phyloP scores from a whole-genome alignment of 768 basidiomycete species.

The Rossbeevera mucosa region DNA sequence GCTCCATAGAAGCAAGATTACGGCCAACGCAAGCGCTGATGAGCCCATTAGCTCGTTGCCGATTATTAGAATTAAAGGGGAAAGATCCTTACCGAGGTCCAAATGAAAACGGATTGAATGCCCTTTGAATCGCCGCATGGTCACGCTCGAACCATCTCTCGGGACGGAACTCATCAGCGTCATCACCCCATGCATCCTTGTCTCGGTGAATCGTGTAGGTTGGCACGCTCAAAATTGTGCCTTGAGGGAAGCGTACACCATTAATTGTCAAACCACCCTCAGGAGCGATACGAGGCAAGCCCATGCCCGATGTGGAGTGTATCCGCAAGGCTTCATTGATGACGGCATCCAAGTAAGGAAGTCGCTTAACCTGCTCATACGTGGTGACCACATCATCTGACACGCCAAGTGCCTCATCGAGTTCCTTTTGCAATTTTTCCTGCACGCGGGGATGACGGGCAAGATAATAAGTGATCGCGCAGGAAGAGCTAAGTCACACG shows the following conservation, averaged over 20 bases:
- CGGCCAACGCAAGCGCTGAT: conserved; percentile 77
- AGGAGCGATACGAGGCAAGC: conserved; percentile 76
- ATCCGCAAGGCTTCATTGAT: conserved; percentile 83
- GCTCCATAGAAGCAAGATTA: conserved; percentile 75
- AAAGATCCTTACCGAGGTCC: conserved; percentile 58
- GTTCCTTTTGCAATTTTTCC: conserved; percentile 69
- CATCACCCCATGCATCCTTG: conserved; percentile 67
- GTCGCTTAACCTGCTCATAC: conserved; percentile 63
- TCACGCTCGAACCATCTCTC: conserved; percentile 84
- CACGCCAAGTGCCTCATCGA: conserved; percentile 54
- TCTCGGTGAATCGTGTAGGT: conserved; percentile 82
- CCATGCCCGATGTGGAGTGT: conserved; percentile 80
- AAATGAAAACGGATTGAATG: conserved; percentile 83
- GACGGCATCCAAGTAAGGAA: conserved; percentile 80
- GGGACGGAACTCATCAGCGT: conserved; percentile 68
- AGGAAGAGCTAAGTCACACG: conserved; percentile 60
- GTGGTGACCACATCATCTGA: conserved; percentile 59
- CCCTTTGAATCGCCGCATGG: conserved; percentile 53
- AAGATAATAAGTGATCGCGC: conserved; percentile 84
- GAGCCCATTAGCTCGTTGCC: conserved; percentile 2
- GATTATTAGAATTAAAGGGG: neutral
- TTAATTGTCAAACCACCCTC: conserved; percentile 62
- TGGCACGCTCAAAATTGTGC: conserved; percentile 75
- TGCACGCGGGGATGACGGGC: conserved; percentile 63
- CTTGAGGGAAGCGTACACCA: conserved; percentile 58